Evolutionary conservation across 148 eudicot species (phyloP).

Genomic region (Camellia japonica): DNA sequence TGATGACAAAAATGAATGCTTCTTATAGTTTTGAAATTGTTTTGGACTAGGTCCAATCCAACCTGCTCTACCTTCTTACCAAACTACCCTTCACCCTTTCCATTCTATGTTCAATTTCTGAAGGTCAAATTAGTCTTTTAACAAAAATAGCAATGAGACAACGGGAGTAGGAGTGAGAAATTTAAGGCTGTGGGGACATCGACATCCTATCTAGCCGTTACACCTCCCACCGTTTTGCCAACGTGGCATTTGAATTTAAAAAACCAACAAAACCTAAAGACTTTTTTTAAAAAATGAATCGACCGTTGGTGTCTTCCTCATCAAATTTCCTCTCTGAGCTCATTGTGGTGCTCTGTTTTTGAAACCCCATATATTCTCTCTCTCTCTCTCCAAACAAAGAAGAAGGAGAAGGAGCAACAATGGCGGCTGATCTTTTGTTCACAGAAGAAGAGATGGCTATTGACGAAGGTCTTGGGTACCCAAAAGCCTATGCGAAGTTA

Average conservation of each 20-base stretch:
- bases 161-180: background rate
- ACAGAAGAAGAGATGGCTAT: conserved; percentile 63
- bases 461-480: conserved; percentile 80
- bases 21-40: background rate
- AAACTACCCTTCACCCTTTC: background rate
- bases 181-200: conserved; percentile 11
- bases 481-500: conserved; percentile 76
- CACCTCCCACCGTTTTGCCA: conserved; percentile 22
- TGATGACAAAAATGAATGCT: conserved; percentile 3
- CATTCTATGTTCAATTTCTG: background rate
- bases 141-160: background rate
- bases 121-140: conserved; percentile 4
- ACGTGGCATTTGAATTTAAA: background rate
- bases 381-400: background rate
- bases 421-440: conserved; percentile 55
- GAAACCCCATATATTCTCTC: background rate
- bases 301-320: conserved; percentile 50
- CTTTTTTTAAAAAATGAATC: conserved; percentile 27
- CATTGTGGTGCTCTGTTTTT: background rate
- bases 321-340: conserved; percentile 19
- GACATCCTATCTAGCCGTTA: conserved; percentile 58
- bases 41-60: background rate
- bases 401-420: conserved; percentile 10
- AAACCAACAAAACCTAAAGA: background rate
- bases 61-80: background rate